Percentiles rank a stretch among this genome's conserved stretches.
phyloP scores from a whole-genome alignment of 75 land plant species.

The Cupressus sempervirens region DNA sequence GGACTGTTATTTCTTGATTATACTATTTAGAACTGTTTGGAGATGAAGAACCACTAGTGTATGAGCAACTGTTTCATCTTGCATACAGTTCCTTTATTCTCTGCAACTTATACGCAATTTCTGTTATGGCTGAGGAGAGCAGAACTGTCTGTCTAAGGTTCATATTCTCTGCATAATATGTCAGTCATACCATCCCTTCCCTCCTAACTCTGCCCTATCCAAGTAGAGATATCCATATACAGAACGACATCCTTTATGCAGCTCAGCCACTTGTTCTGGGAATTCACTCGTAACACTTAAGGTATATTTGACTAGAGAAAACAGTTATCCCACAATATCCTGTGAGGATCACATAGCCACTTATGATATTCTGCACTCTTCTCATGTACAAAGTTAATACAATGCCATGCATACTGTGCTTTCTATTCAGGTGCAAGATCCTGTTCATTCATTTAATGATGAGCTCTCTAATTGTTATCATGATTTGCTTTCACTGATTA shows the following conservation, averaged over 20 bases:
- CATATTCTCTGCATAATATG: neutral
- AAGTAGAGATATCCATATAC: neutral
- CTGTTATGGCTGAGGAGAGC: neutral
- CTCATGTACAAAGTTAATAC: neutral
- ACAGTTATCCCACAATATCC: neutral
- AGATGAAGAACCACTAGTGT: neutral
- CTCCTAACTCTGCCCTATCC: too few species aligned
- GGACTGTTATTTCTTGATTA: neutral
- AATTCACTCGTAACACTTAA: neutral
- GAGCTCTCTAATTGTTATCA: neutral
- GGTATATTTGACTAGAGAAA: neutral
- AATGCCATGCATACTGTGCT: neutral
- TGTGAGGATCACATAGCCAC: neutral
- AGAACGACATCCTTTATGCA: neutral
- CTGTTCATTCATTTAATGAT: neutral
- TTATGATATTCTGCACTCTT: neutral
- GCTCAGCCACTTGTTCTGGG: neutral
- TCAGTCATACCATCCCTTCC: too few species aligned
- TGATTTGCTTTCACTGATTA: neutral
- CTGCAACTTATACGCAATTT: neutral
- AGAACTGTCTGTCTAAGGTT: neutral
- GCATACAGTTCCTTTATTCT: neutral
- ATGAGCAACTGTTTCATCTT: neutral
- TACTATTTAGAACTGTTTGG: neutral
- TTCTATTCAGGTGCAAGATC: neutral